Conservation (phyloP, 1,284 basidiomycete genomes). For the Puccinia polysora region DNA sequence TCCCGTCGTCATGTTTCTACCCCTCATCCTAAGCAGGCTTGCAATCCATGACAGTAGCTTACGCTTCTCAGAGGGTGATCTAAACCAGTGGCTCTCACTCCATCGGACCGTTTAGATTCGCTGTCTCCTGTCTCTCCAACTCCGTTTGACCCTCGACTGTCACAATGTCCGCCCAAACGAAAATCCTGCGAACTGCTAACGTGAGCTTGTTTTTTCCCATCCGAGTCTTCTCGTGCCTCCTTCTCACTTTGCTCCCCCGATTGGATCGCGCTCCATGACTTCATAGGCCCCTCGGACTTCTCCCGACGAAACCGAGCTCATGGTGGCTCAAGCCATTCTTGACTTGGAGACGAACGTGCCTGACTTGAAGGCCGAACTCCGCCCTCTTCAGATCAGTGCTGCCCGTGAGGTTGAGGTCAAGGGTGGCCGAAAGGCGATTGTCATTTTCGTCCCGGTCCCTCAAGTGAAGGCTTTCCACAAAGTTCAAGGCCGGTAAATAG, state of each 20-base stretch:
- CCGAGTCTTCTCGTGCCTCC: neutral
- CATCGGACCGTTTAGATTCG: slow-evolving; percentile 33
- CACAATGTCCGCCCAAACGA: slow-evolving; percentile 55
- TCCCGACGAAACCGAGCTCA: slow-evolving; percentile 86
- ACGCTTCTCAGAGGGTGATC: slow-evolving; percentile 33
- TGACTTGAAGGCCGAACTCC: slow-evolving; percentile 94
- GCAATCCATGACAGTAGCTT: slow-evolving; percentile 12
- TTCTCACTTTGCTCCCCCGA: neutral
- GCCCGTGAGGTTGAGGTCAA: slow-evolving; percentile 98
- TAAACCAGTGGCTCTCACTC: neutral
- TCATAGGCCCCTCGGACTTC: slow-evolving; percentile 65
- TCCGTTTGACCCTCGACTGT: neutral
- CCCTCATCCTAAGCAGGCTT: neutral
- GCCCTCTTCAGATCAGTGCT: slow-evolving; percentile 92
- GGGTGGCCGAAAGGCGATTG: slow-evolving; percentile 93
- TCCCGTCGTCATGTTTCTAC: neutral
- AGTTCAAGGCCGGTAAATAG: slow-evolving; percentile 79
- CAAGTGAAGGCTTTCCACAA: slow-evolving; percentile 99
- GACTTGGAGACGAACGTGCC: slow-evolving; percentile 98
- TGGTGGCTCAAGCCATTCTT: slow-evolving; percentile 89
- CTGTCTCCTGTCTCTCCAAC: slow-evolving; percentile 26
- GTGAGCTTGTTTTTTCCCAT: slow-evolving; percentile 51
- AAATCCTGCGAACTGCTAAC: slow-evolving; percentile 94
- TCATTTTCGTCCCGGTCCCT: slow-evolving; percentile 95
- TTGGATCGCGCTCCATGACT: neutral